These are phyloP conservation scores for Stagonosporopsis vannaccii DNA, from an alignment of 2,329 filamentous ascomycete species.

Conservation along the genomic window DNA sequence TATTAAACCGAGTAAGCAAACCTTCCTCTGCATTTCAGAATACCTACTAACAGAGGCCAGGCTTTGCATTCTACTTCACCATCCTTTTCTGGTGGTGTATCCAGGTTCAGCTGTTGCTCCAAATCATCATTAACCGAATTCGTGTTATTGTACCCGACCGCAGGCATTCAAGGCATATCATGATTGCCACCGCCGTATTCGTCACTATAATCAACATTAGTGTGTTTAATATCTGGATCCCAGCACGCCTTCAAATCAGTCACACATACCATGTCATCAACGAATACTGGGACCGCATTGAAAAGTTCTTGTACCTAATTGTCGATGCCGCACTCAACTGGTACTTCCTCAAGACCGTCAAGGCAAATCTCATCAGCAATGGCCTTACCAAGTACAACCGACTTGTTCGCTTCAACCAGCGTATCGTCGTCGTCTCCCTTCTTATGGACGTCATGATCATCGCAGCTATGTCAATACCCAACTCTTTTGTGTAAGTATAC, in stretches of 20 bases:
- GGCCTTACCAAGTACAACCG: constrained; percentile 61
- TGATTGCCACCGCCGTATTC: constrained; percentile 47
- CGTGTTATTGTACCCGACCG: constrained; percentile 47
- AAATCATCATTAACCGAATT: constrained; percentile 53
- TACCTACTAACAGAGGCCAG: constrained; percentile 22
- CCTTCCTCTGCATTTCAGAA: not conserved
- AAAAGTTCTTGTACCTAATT: constrained; percentile 49
- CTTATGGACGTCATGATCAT: constrained; percentile 60
- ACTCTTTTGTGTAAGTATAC: constrained; percentile 53
- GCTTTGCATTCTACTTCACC: constrained; percentile 45
- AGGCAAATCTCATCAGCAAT: constrained; percentile 57
- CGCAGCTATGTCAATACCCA: constrained; percentile 56
- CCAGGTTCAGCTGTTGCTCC: constrained; percentile 48
- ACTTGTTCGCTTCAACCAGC: constrained; percentile 59
- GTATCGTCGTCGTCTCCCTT: constrained; percentile 59
- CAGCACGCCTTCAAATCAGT: constrained; percentile 46
- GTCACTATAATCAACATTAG: constrained; percentile 50
- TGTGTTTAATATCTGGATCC: constrained; percentile 52
- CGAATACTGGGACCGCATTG: constrained; percentile 49
- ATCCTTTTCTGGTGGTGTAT: constrained; percentile 50
- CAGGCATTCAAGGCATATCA: constrained; percentile 40
- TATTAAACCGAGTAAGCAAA: constrained; percentile 42
- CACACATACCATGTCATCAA: constrained; percentile 44
- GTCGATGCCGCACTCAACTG: constrained; percentile 49
- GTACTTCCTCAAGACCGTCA: constrained; percentile 54